Percentiles rank a stretch among this genome's conserved stretches.
Evolutionary conservation across 2,329 filamentous ascomycete genomes (phyloP).

Genomic region (Trichoderma citrinoviride): DNA sequence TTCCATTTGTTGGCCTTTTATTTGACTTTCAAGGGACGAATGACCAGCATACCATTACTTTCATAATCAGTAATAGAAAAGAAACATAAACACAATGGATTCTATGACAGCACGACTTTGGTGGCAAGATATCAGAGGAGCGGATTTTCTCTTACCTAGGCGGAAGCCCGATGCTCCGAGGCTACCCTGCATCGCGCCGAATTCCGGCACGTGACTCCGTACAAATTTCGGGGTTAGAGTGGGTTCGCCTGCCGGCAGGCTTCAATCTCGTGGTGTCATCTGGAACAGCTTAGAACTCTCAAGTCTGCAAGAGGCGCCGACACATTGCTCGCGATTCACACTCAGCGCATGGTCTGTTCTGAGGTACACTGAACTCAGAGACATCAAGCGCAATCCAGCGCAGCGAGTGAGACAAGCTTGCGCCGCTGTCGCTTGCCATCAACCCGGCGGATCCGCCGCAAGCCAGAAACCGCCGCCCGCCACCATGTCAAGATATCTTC

Average conservation of each 20-base stretch:
- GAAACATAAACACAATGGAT: neutral
- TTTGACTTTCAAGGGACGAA: neutral
- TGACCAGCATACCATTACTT: rapidly evolving
- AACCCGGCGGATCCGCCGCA: constrained; percentile 36
- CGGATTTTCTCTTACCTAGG: neutral
- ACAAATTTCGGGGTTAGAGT: constrained; percentile 33
- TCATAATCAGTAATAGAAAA: too few species aligned
- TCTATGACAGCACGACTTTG: neutral
- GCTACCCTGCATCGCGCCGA: constrained; percentile 7
- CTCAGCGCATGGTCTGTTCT: constrained; percentile 4
- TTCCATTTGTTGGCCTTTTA: neutral
- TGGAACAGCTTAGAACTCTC: neutral
- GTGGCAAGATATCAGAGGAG: neutral
- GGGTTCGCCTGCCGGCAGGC: constrained; percentile 19
- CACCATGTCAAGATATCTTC: constrained; percentile 64
- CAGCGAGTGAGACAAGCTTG: constrained; percentile 37
- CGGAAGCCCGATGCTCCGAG: constrained; percentile 15
- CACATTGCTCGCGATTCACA: constrained; percentile 11
- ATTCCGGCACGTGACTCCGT: constrained; percentile 32
- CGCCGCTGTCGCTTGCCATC: constrained; percentile 23
- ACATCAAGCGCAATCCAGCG: constrained; percentile 26
- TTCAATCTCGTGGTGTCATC: constrained; percentile 23
- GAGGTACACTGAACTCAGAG: constrained; percentile 17
- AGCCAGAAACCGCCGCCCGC: constrained; percentile 32
- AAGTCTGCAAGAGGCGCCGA: constrained; percentile 22